These are phyloP conservation scores for Wickerhamomyces pijperi DNA, from an alignment of 805 yeast genomes.

Conservation along the genomic window DNA sequence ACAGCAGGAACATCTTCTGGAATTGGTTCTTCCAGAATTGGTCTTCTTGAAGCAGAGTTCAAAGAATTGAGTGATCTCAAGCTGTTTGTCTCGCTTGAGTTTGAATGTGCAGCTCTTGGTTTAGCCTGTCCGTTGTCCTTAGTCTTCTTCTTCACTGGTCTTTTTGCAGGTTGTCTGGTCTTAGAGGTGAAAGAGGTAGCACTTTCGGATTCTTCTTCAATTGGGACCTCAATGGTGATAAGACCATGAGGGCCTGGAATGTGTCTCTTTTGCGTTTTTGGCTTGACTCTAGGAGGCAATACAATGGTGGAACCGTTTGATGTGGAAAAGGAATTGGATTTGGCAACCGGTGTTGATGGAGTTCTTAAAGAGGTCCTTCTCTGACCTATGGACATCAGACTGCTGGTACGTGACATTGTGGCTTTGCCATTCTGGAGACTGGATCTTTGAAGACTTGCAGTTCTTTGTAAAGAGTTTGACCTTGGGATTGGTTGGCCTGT, in stretches of 20 bases:
- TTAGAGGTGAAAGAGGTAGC: neutral
- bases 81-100: neutral
- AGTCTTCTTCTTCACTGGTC: too few relatives aligned
- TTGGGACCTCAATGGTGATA: slow-evolving; percentile 59
- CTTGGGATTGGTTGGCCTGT: slow-evolving; percentile 20
- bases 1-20: neutral
- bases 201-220: slow-evolving; percentile 15
- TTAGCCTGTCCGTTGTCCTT: too few relatives aligned
- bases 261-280: slow-evolving; percentile 52
- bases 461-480: slow-evolving; percentile 18
- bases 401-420: slow-evolving; percentile 9
- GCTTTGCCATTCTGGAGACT: slow-evolving; percentile 1
- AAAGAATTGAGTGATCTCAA: neutral
- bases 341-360: neutral
- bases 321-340: neutral
- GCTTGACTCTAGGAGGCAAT: slow-evolving; percentile 5
- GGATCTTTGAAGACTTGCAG: slow-evolving; percentile 11
- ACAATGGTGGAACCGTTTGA: neutral
- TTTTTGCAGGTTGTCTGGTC: slow-evolving; percentile 3
- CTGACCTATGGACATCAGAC: slow-evolving; percentile 11
- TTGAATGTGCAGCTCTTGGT: neutral
- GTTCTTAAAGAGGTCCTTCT: slow-evolving; percentile 11
- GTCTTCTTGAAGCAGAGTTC: neutral
- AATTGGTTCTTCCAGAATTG: neutral
- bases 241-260: slow-evolving; percentile 68